Evolutionary conservation across 805 yeast genomes (phyloP).

Genomic region (Cyberlindnera suaveolens): DNA sequence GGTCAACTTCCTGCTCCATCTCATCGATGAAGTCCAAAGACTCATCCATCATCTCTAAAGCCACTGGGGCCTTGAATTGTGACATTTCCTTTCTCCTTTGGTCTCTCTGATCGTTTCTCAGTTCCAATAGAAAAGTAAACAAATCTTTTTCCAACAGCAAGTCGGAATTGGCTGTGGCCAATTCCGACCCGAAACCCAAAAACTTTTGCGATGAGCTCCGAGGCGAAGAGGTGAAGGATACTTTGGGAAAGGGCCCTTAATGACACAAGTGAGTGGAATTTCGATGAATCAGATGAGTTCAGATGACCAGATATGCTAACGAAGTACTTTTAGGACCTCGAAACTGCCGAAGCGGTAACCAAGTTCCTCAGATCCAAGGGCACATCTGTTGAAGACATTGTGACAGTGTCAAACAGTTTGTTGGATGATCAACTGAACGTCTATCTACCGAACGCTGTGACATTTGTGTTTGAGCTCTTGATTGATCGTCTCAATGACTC

Average conservation of each 20-base stretch:
- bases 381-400: constrained; percentile 37
- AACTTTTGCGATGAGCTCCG: constrained; percentile 6
- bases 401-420: constrained; percentile 27
- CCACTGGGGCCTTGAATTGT: no score
- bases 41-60: constrained; percentile 16
- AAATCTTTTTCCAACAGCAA: constrained; percentile 5
- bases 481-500: constrained; percentile 54
- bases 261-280: not conserved
- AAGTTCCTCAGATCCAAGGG: constrained; percentile 50
- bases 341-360: constrained; percentile 45
- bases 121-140: constrained; percentile 7
- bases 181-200: not conserved
- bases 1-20: constrained; percentile 22
- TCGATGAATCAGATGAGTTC: no score
- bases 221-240: no score
- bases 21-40: constrained; percentile 18
- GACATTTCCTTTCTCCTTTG: no score
- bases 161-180: not conserved
- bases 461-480: constrained; percentile 52
- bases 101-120: no score
- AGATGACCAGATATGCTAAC: not conserved
- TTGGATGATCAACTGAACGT: constrained; percentile 30
- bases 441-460: constrained; percentile 48
- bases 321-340: constrained; percentile 3
- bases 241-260: not conserved